Evolutionary conservation across 202 grass and related monocot genomes (phyloP).

Genomic region (Carex arenaria): DNA sequence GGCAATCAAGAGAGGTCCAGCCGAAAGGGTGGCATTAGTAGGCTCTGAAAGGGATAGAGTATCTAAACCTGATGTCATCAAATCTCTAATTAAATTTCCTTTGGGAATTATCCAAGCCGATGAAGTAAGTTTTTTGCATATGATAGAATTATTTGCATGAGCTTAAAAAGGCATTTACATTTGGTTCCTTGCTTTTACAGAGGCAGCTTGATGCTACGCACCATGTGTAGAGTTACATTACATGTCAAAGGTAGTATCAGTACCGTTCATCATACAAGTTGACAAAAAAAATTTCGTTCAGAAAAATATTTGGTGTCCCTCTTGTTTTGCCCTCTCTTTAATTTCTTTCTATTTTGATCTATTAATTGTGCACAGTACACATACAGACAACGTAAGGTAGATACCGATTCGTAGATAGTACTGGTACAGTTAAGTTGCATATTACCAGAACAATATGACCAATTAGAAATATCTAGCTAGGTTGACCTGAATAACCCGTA

Average conservation of each 20-base stretch:
- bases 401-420: background rate
- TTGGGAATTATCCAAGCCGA: background rate
- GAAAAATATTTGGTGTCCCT: background rate
- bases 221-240: background rate
- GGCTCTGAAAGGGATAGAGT: slow-evolving; percentile 19
- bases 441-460: background rate
- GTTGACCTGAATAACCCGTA: background rate
- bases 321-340: background rate
- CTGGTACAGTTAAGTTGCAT: background rate
- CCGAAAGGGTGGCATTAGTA: slow-evolving; percentile 11
- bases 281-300: background rate
- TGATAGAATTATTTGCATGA: background rate
- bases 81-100: background rate
- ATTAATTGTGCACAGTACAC: background rate
- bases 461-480: background rate
- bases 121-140: background rate
- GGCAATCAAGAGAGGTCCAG: slow-evolving; percentile 13
- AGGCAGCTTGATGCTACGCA: background rate
- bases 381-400: background rate
- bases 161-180: background rate
- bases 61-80: background rate
- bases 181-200: background rate
- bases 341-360: background rate
- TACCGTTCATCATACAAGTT: background rate
- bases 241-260: background rate